A percentile compares a stretch with the other conserved stretches of the same genome.
Conservation (phyloP, 1,284 basidiomycete species). For the Anthracocystis walkeri region DNA sequence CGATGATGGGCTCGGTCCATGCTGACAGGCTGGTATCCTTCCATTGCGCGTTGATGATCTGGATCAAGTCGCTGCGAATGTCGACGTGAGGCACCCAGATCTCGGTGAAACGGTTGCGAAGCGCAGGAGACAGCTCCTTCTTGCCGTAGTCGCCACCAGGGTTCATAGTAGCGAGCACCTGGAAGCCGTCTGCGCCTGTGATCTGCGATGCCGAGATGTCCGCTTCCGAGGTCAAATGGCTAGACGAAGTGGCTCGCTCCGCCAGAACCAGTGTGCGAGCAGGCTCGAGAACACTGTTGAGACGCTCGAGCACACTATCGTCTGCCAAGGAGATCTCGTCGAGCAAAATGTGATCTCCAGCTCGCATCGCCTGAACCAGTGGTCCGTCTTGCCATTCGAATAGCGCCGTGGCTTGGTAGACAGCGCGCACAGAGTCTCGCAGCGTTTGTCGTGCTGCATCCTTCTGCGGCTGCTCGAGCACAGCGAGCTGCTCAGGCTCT, state of each 20-base stretch:
- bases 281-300: slow-evolving; percentile 96
- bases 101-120: slow-evolving; percentile 98
- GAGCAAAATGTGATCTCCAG: slow-evolving; percentile 87
- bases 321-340: slow-evolving; percentile 99
- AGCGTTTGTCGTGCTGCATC: slow-evolving; percentile 14
- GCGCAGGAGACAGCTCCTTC: slow-evolving; percentile 95
- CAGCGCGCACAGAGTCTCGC: slow-evolving; percentile 72
- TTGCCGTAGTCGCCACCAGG: slow-evolving; percentile 99
- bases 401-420: slow-evolving; percentile 75
- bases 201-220: slow-evolving; percentile 53
- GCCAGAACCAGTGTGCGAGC: slow-evolving; percentile 90
- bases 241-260: slow-evolving; percentile 80
- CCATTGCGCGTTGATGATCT: slow-evolving; percentile 85
- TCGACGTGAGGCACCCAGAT: slow-evolving; percentile 96
- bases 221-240: slow-evolving; percentile 70
- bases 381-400: slow-evolving; percentile 98
- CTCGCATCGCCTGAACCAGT: slow-evolving; percentile 88
- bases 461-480: slow-evolving; percentile 14
- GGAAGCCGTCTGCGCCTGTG: slow-evolving; percentile 74
- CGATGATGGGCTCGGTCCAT: slow-evolving; percentile 79
- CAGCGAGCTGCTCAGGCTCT: slow-evolving; percentile 14
- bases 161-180: slow-evolving; percentile 98
- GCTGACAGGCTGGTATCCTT: slow-evolving; percentile 73
- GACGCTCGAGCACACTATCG: slow-evolving; percentile 95
- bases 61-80: slow-evolving; percentile 79